Conservation (phyloP, 2,329 filamentous ascomycete genomes). For the Escovopsis sp. region DNA sequence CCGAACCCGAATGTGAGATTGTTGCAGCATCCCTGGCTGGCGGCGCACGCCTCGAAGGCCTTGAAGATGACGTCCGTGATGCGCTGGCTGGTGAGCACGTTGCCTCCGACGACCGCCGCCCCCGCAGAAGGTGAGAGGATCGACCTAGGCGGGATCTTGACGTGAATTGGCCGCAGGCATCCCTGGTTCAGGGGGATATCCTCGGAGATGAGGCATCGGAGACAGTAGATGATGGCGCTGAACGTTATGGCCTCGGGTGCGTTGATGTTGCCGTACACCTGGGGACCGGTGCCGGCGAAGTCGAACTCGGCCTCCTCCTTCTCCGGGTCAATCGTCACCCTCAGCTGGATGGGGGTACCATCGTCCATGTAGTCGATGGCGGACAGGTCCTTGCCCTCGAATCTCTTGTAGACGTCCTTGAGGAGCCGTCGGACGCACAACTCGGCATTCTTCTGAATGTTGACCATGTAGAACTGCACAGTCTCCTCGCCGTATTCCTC, state of each 20-base stretch:
- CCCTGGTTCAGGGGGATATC: constrained; percentile 79
- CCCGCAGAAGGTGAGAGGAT: constrained; percentile 64
- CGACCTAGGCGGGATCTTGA: constrained; percentile 56
- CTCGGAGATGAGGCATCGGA: constrained; percentile 63
- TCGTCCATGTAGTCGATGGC: constrained; percentile 77
- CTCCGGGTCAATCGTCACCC: constrained; percentile 57
- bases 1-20: constrained; percentile 73
- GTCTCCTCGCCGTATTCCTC: constrained; percentile 64
- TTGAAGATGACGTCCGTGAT: constrained; percentile 38
- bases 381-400: constrained; percentile 54
- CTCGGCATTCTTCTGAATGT: constrained; percentile 70
- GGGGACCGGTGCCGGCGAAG: constrained; percentile 64
- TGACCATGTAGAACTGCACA: constrained; percentile 73
- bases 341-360: constrained; percentile 60
- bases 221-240: constrained; percentile 76
- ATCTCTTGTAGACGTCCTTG: constrained; percentile 54
- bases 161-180: constrained; percentile 60
- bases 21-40: constrained; percentile 68
- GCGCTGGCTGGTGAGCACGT: constrained; percentile 41
- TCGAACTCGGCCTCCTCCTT: constrained; percentile 71
- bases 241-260: constrained; percentile 72
- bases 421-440: constrained; percentile 57
- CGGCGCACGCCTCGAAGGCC: constrained; percentile 66
- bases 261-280: constrained; percentile 71
- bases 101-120: constrained; percentile 71